A percentile compares a stretch with the other conserved stretches of the same genome.
Conservation (phyloP, 2,329 filamentous ascomycete species). For the Trichophyton mentagrophytes region DNA sequence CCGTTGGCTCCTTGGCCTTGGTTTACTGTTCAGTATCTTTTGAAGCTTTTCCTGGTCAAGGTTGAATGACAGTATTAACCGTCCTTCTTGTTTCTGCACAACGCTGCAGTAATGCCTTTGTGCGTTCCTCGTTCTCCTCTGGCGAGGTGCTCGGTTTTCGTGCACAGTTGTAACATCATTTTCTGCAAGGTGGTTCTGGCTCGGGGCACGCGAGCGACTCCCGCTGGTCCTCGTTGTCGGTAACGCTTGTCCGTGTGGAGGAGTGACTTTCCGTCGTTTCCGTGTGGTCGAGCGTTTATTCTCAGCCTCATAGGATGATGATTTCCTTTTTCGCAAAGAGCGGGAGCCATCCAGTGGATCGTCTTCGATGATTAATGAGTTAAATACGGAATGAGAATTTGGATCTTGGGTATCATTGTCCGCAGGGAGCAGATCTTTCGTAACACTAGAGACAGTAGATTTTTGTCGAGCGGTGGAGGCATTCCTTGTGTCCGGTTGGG, state of each 20-base stretch:
- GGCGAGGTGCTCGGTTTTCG: slow-evolving; percentile 35
- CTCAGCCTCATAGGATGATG: slow-evolving; percentile 54
- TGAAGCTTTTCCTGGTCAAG: slow-evolving; percentile 47
- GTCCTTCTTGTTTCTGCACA: slow-evolving; percentile 30
- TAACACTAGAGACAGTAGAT: slow-evolving; percentile 52
- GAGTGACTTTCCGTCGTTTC: slow-evolving; percentile 32
- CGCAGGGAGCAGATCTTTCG: slow-evolving; percentile 59
- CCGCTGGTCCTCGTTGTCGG: not conserved
- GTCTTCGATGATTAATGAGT: slow-evolving; percentile 56
- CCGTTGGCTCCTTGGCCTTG: slow-evolving; percentile 44
- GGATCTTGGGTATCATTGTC: slow-evolving; percentile 52
- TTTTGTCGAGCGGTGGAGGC: slow-evolving; percentile 30
- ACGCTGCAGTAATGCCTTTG: slow-evolving; percentile 31
- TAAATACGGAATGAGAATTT: slow-evolving; percentile 66
- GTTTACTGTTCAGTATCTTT: slow-evolving; percentile 46
- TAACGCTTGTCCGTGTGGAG: not conserved
- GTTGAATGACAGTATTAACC: slow-evolving; percentile 47
- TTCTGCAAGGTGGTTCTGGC: slow-evolving; percentile 3
- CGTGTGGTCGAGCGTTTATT: slow-evolving; percentile 34
- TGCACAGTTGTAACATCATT: slow-evolving; percentile 8
- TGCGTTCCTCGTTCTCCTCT: slow-evolving; percentile 40
- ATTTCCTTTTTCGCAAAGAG: slow-evolving; percentile 70
- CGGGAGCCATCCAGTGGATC: slow-evolving; percentile 65
- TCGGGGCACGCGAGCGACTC: slow-evolving; percentile 9
- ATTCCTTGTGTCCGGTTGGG: slow-evolving; percentile 21